These are phyloP conservation scores for Mycena crocata DNA, from an alignment of 768 basidiomycete genomes.

Conservation along the genomic window DNA sequence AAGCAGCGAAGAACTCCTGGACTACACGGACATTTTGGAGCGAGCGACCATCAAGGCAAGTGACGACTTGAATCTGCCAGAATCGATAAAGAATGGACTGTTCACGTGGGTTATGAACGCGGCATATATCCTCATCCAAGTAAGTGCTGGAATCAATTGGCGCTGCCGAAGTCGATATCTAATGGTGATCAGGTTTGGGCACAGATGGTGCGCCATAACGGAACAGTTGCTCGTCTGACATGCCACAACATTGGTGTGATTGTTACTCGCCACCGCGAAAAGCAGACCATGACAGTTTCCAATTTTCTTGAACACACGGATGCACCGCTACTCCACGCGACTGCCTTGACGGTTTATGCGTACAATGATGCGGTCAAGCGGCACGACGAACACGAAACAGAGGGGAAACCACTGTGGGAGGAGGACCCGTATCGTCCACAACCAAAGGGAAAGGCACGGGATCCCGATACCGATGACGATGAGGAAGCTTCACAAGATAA, in stretches of 20 bases:
- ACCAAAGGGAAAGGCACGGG: background rate
- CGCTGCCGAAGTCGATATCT: background rate
- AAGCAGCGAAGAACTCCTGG: background rate
- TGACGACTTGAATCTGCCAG: constrained; percentile 2
- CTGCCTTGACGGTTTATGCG: constrained; percentile 22
- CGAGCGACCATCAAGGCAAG: background rate
- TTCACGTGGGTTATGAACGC: background rate
- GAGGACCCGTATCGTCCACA: constrained; percentile 12
- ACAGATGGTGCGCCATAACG: constrained; percentile 20
- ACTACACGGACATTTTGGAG: background rate
- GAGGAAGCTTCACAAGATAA: background rate
- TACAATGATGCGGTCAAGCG: constrained; percentile 16
- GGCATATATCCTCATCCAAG: constrained; percentile 21
- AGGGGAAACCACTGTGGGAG: background rate
- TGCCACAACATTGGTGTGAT: constrained; percentile 22
- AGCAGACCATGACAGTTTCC: background rate
- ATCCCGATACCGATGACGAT: background rate
- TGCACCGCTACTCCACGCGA: constrained; percentile 11
- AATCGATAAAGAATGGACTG: background rate
- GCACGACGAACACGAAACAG: background rate
- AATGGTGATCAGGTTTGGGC: constrained; percentile 12
- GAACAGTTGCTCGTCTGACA: constrained; percentile 15
- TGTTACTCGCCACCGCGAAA: constrained; percentile 2
- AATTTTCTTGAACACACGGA: constrained; percentile 15
- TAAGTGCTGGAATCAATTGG: background rate